These are phyloP conservation scores for Albatrellus sp. DNA, from an alignment of 1,284 basidiomycete genomes.

Conservation along the genomic window DNA sequence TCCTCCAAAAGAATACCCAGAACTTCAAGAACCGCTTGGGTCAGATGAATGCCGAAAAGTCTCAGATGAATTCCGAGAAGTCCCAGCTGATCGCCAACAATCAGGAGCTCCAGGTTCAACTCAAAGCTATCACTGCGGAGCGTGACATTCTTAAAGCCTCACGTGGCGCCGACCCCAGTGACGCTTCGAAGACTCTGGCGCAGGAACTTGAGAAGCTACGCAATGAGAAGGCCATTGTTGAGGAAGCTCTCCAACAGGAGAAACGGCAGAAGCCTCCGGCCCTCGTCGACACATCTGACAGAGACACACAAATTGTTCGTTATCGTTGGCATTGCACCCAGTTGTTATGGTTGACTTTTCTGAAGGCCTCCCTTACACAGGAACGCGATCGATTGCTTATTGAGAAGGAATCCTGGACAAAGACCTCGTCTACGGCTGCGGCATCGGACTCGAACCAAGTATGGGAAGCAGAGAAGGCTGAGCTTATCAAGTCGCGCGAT, in stretches of 20 bases:
- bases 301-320: constrained; percentile 29
- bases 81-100: constrained; percentile 21
- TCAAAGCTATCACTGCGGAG: constrained; percentile 19
- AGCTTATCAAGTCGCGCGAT: constrained; percentile 45
- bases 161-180: constrained; percentile 10
- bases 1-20: too few relatives aligned
- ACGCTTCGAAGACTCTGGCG: constrained; percentile 12
- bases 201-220: constrained; percentile 27
- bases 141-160: constrained; percentile 19
- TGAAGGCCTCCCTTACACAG: constrained; percentile 38
- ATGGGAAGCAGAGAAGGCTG: constrained; percentile 48
- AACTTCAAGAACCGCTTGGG: constrained; percentile 23
- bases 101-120: constrained; percentile 16
- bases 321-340: background rate
- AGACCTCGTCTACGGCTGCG: constrained; percentile 14
- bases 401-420: constrained; percentile 41
- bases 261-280: constrained; percentile 17
- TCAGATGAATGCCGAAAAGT: constrained; percentile 16
- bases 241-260: constrained; percentile 27
- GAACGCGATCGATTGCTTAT: constrained; percentile 49
- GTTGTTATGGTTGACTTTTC: background rate
- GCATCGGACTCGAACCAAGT: constrained; percentile 20
- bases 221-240: constrained; percentile 30
- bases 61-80: constrained; percentile 21
- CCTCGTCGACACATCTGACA: constrained; percentile 9